Evolutionary conservation across 805 yeast genomes (phyloP).

Genomic region (Kodamaea jinghongensis): DNA sequence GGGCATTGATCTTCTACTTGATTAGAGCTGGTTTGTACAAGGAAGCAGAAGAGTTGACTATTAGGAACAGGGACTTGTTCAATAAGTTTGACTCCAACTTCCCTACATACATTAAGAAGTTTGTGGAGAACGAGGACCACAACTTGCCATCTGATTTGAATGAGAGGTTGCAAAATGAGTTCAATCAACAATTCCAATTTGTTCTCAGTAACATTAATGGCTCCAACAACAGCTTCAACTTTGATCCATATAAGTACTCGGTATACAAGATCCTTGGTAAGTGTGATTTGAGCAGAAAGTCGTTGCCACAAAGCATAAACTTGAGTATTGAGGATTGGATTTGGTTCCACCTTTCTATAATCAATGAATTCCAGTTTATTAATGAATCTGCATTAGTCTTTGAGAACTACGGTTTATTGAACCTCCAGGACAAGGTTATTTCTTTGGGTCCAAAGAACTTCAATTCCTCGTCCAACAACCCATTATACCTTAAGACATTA

Average conservation of each 20-base stretch:
- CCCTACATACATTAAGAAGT: conserved; percentile 74
- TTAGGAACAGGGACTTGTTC: conserved; percentile 65
- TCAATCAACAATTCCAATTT: conserved; percentile 75
- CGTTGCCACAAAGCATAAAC: conserved; percentile 64
- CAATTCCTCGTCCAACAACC: conserved; percentile 60
- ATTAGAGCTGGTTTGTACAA: conserved; percentile 77
- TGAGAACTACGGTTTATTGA: conserved; percentile 69
- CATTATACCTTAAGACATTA: conserved; percentile 71
- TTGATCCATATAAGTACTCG: conserved; percentile 88
- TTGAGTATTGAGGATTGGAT: conserved; percentile 92
- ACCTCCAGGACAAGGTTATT: conserved; percentile 68
- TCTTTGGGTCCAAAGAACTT: conserved; percentile 74
- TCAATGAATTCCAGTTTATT: conserved; percentile 48
- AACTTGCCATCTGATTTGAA: conserved; percentile 64
- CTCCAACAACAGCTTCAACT: conserved; percentile 24
- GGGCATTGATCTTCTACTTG: conserved; percentile 87
- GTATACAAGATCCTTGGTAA: conserved; percentile 92
- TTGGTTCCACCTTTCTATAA: conserved; percentile 85
- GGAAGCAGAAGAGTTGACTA: conserved; percentile 73
- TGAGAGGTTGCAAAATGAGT: conserved; percentile 73
- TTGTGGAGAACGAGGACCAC: conserved; percentile 48
- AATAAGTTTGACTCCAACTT: conserved; percentile 83
- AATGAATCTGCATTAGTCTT: conserved; percentile 48
- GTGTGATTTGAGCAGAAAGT: conserved; percentile 67
- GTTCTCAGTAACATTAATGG: conserved; percentile 39